phyloP scores from a whole-genome alignment of 2,329 filamentous ascomycete genomes.

The Chrysoporthe cubensis region DNA sequence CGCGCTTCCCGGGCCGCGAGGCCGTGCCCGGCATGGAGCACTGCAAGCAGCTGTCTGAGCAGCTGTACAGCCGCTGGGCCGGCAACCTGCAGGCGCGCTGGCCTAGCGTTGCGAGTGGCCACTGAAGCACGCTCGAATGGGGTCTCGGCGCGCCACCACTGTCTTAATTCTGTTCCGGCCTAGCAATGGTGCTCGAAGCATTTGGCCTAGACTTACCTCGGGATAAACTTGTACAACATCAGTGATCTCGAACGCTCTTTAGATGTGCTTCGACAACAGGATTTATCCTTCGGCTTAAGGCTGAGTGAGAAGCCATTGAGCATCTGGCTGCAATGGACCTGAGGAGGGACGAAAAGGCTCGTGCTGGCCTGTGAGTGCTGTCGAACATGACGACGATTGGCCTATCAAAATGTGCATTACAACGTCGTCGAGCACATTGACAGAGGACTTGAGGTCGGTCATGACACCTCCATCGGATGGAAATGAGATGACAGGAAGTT shows the following conservation, averaged over 20 bases:
- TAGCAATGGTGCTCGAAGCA: background rate
- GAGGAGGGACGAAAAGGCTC: background rate
- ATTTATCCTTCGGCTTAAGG: background rate
- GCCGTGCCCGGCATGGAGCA: conserved; percentile 82
- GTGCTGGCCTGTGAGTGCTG: background rate
- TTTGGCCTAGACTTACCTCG: background rate
- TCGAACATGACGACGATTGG: background rate
- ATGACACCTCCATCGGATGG: background rate
- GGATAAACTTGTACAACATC: background rate
- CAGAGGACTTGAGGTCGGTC: background rate
- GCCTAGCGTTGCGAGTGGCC: conserved; percentile 47
- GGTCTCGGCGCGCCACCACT: background rate
- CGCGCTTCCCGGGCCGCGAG: conserved; percentile 59
- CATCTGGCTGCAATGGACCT: background rate
- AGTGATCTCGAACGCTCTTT: background rate
- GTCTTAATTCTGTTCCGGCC: conserved; percentile 2
- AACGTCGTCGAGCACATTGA: background rate
- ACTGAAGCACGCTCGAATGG: conserved; percentile 28
- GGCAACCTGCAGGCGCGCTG: conserved; percentile 78
- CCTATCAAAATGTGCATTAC: background rate
- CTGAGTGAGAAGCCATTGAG: background rate
- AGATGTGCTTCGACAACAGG: background rate
- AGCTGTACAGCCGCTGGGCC: conserved; percentile 88
- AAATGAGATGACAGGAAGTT: background rate
- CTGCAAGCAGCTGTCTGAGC: conserved; percentile 84